Evolutionary conservation across 345 rosid species (phyloP), one percentile per base, ranked within the genome.

Genomic region (Brassica incana): DNA sequence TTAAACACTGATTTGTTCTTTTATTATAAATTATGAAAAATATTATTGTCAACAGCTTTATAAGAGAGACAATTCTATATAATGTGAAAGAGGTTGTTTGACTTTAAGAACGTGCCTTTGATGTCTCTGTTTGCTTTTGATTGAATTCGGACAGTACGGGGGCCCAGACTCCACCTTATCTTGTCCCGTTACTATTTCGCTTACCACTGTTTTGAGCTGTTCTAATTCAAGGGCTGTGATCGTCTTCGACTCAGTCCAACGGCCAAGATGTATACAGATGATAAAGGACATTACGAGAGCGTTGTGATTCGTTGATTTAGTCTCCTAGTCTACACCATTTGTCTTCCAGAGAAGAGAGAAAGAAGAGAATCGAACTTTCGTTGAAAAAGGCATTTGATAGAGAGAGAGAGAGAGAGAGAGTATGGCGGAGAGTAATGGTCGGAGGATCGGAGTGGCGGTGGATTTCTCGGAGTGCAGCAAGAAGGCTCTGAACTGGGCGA

Each of bases 401-500:
- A 66, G 5, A 62, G 23, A 29, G 5, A 36, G 36, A 67, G 8
- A 62, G 59, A 65, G 70, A 65, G 12, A 43, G 58, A 65, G 54
- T 50, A 88, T 89, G 93, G 93, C 83, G 75, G 85, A 40, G 71
- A 76, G 68, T 23, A 67, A 29, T 52, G 89, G 83, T 2, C 77
- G 90, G 56, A 92, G 86, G 77, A 83, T 94, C n/a, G 98, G 96
- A 9, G 92, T 92, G 5, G 97, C 97, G 8, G 85, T 94, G 54
- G 97, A 92, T 86, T 94, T 92, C 89, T 94, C 97, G 14, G 71
- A 74, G 8, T 90, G 93, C 81, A 90, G 99, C 86, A 80, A 52
- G 84, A 89, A 88, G 76, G 99, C 99, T 8, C 79, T 95, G 70
- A 85, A 65, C 79, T 95, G 99, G 98, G 94, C 97, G 1, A 84